Percentiles rank a stretch among this genome's conserved stretches.
Evolutionary conservation across 83 land plant species (phyloP).

Genomic region (Picea mariana): DNA sequence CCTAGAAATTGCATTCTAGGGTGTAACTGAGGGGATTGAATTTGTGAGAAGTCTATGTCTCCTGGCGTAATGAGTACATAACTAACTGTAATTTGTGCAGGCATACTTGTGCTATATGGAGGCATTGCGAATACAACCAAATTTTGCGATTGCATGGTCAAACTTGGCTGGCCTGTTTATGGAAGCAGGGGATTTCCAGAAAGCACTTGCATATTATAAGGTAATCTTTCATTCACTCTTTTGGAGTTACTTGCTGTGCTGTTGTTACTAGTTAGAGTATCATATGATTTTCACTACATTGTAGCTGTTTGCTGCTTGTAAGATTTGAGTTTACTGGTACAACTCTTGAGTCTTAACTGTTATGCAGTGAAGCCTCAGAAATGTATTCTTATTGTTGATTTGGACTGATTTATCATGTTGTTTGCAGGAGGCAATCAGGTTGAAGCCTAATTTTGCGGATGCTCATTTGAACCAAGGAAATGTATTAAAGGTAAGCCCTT

Average conservation of each 20-base stretch:
- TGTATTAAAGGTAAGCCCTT: slow-evolving; percentile 79
- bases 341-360: neutral
- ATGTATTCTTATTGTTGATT: neutral
- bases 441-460: slow-evolving; percentile 90
- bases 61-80: neutral
- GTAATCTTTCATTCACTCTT: slow-evolving; percentile 28
- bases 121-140: slow-evolving; percentile 85
- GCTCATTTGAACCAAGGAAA: slow-evolving; percentile 89
- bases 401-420: neutral
- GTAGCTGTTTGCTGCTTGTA: neutral
- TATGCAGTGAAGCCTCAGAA: neutral
- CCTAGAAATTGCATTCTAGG: too few relatives aligned
- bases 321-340: neutral
- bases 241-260: too few relatives aligned
- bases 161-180: slow-evolving; percentile 93
- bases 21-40: too few relatives aligned
- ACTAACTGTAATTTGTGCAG: slow-evolving; percentile 30
- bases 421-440: slow-evolving; percentile 83
- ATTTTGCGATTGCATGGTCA: slow-evolving; percentile 99
- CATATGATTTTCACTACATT: neutral
- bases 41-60: neutral
- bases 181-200: slow-evolving; percentile 89
- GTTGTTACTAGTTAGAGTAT: neutral
- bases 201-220: slow-evolving; percentile 88
- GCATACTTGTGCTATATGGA: slow-evolving; percentile 93